phyloP scores from a whole-genome alignment of 306 rosid genomes.

The Corylus heterophylla region DNA sequence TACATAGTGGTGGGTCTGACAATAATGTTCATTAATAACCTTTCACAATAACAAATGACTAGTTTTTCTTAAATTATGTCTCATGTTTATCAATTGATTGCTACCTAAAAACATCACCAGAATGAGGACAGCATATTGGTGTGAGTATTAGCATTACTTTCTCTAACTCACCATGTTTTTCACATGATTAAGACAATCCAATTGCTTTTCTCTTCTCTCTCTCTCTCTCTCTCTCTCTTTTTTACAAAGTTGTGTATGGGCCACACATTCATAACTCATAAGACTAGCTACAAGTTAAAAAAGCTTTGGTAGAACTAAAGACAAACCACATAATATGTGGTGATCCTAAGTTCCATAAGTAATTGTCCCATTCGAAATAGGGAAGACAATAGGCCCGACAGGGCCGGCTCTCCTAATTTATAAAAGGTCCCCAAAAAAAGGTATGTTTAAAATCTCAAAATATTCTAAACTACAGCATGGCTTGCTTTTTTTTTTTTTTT shows the following conservation, averaged over 20 bases:
- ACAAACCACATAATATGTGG: conserved; percentile 33
- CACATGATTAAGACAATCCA: background rate
- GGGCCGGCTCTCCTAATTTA: no score
- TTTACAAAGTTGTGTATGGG: conserved; percentile 26
- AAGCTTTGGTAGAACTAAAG: background rate
- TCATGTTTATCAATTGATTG: background rate
- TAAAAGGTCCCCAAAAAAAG: no score
- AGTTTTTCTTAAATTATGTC: background rate
- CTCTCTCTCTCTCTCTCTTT: background rate
- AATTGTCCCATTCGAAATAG: conserved; percentile 34
- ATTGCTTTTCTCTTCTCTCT: background rate
- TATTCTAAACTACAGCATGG: no score
- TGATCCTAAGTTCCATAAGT: conserved; percentile 17
- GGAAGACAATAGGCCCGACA: conserved; percentile 20
- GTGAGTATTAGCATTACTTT: no score
- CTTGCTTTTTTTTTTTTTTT: no score
- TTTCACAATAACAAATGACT: background rate
- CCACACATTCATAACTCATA: conserved; percentile 21
- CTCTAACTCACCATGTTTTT: no score
- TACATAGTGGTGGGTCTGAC: background rate
- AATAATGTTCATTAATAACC: background rate
- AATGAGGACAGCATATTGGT: no score
- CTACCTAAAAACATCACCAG: no score
- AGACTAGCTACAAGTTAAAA: conserved; percentile 7
- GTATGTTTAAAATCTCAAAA: no score